Conservation (phyloP, 345 rosid genomes). For the Turnera subulata region DNA sequence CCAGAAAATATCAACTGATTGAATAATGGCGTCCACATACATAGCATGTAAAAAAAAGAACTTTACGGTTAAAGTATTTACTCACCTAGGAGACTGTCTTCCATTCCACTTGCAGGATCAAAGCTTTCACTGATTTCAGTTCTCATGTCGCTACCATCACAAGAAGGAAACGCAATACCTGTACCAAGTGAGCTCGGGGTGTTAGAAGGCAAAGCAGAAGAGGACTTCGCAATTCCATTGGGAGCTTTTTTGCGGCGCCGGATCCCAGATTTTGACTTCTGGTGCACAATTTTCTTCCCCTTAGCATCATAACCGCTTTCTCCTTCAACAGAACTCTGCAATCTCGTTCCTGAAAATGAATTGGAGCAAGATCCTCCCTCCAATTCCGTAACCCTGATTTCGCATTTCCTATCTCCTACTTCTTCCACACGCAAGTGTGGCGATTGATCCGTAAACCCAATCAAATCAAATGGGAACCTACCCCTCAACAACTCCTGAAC, state of each 20-base stretch:
- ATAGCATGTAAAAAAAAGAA: neutral
- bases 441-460: constrained; percentile 33
- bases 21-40: neutral
- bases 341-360: constrained; percentile 25
- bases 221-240: constrained; percentile 31
- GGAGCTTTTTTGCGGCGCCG: constrained; percentile 41
- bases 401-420: constrained; percentile 14
- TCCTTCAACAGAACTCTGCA: constrained; percentile 27
- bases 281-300: constrained; percentile 42
- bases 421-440: constrained; percentile 9
- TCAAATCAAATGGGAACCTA: constrained; percentile 23
- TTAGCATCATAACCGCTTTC: constrained; percentile 38
- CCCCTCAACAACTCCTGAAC: constrained; percentile 20
- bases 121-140: constrained; percentile 26
- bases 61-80: constrained; percentile 2
- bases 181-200: constrained; percentile 18
- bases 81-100: constrained; percentile 39
- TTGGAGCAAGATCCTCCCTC: constrained; percentile 26
- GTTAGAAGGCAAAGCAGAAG: constrained; percentile 14
- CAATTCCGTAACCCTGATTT: constrained; percentile 19
- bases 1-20: neutral
- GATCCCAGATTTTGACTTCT: constrained; percentile 39
- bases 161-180: constrained; percentile 17
- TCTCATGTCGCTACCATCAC: constrained; percentile 21
- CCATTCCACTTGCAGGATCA: constrained; percentile 24